Percentiles rank a stretch among this genome's conserved stretches.
Evolutionary conservation across 1,284 basidiomycete species (phyloP).

Genomic region (Coniferiporia weirii): DNA sequence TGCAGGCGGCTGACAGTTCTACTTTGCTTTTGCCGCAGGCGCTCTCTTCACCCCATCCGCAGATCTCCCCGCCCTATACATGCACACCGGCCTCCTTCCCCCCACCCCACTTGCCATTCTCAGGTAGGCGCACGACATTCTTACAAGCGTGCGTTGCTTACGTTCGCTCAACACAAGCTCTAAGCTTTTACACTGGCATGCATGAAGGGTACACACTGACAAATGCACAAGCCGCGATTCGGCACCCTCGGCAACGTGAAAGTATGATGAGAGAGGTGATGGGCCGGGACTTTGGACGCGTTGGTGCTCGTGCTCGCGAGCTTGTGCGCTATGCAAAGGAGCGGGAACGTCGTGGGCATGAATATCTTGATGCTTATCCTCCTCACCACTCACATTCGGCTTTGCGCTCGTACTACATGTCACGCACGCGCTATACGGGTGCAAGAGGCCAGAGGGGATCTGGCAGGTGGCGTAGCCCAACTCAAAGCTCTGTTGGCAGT

Average conservation of each 20-base stretch:
- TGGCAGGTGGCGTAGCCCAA: constrained; percentile 10
- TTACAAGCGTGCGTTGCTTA: neutral
- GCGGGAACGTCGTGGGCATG: constrained; percentile 2
- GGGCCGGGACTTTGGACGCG: neutral
- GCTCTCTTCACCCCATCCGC: neutral
- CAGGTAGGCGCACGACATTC: neutral
- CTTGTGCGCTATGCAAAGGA: constrained; percentile 11
- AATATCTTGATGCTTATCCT: neutral
- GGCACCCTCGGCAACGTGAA: too few species aligned
- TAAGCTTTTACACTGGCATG: too few species aligned
- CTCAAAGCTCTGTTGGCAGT: constrained; percentile 25
- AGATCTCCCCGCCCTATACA: neutral
- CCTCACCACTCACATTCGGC: neutral
- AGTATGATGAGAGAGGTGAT: neutral
- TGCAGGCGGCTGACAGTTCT: too few species aligned
- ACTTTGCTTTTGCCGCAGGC: neutral
- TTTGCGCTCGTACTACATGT: neutral
- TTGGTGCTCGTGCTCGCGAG: constrained; percentile 9
- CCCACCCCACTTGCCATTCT: constrained; percentile 4
- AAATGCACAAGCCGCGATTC: too few species aligned
- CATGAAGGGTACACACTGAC: too few species aligned
- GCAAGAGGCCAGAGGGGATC: constrained; percentile 1
- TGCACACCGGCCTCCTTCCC: too few species aligned
- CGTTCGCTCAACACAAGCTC: neutral
- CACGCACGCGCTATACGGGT: neutral